A percentile compares a stretch with the other conserved stretches of the same genome.
Evolutionary conservation across 2,329 filamentous ascomycete species (phyloP).

Genomic region (Sclerotinia sclerotiorum): DNA sequence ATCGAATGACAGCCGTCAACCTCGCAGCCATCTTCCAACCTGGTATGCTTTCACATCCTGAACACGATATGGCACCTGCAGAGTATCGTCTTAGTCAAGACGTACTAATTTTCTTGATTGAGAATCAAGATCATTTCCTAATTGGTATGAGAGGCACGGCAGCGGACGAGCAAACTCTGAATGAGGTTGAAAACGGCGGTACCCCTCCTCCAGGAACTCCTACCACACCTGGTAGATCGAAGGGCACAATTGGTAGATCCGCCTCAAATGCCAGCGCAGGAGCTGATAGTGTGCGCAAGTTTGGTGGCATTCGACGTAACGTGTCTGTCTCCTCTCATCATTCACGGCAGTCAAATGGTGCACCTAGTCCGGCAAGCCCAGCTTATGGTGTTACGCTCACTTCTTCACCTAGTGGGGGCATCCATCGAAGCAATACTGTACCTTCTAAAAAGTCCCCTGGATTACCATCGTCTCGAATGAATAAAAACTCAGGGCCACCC

Average conservation of each 20-base stretch:
- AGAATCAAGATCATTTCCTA: slow-evolving; percentile 97
- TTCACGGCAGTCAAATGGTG: slow-evolving; percentile 71
- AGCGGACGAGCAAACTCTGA: slow-evolving; percentile 75
- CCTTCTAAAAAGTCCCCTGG: slow-evolving; percentile 86
- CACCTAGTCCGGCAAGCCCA: slow-evolving; percentile 68
- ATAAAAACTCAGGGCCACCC: slow-evolving; percentile 53
- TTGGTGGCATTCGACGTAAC: slow-evolving; percentile 78
- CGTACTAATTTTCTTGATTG: slow-evolving; percentile 95
- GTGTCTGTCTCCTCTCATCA: slow-evolving; percentile 90
- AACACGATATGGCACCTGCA: slow-evolving; percentile 90
- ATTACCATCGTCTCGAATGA: slow-evolving; percentile 66
- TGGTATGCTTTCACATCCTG: slow-evolving; percentile 89
- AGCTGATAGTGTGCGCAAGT: slow-evolving; percentile 80
- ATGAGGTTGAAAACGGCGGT: slow-evolving; percentile 68
- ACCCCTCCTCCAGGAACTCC: slow-evolving; percentile 51
- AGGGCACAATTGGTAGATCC: slow-evolving; percentile 67
- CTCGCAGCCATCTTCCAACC: slow-evolving; percentile 97
- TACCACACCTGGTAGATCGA: slow-evolving; percentile 53
- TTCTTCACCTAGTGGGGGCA: slow-evolving; percentile 54
- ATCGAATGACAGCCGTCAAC: slow-evolving; percentile 95
- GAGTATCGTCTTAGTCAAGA: slow-evolving; percentile 96
- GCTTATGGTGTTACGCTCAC: slow-evolving; percentile 55
- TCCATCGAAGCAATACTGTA: slow-evolving; percentile 86
- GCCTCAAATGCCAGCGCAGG: slow-evolving; percentile 86
- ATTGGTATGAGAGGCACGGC: slow-evolving; percentile 98